These are phyloP conservation scores for Dictyostelium purpureum DNA, from an alignment of 78 protist genomes.

Conservation along the genomic window DNA sequence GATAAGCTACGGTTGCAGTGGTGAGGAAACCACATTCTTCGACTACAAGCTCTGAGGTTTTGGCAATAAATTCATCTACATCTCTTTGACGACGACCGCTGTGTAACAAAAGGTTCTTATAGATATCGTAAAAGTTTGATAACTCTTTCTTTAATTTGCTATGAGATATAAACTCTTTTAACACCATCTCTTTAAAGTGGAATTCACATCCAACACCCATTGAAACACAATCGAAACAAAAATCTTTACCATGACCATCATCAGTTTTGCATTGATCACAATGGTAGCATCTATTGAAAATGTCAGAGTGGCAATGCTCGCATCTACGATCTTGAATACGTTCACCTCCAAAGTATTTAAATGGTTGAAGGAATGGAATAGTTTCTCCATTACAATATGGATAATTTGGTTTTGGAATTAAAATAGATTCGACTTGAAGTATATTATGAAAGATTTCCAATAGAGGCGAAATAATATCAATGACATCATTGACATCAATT, in stretches of 20 bases:
- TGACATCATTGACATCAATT: not conserved
- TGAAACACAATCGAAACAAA: constrained; percentile 66
- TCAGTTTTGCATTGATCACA: constrained; percentile 17
- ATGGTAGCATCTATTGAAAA: constrained; percentile 60
- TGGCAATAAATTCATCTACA: not conserved
- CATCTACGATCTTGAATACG: constrained; percentile 61
- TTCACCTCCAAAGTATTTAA: not conserved
- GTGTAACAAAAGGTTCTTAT: not conserved
- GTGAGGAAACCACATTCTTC: constrained; percentile 61
- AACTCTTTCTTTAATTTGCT: constrained; percentile 45
- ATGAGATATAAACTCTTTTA: constrained; percentile 60
- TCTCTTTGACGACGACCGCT: constrained; percentile 9
- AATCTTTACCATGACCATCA: constrained; percentile 29
- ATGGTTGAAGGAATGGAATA: constrained; percentile 53
- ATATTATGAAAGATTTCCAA: constrained; percentile 36
- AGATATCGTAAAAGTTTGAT: constrained; percentile 1
- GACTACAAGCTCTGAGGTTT: not conserved
- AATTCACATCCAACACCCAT: constrained; percentile 50
- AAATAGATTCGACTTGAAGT: constrained; percentile 45
- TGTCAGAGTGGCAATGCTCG: constrained; percentile 59
- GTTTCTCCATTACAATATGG: constrained; percentile 52
- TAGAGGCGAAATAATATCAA: constrained; percentile 27
- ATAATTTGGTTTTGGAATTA: constrained; percentile 67
- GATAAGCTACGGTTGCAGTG: constrained; percentile 62
- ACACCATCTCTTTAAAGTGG: constrained; percentile 44